A percentile compares a stretch with the other conserved stretches of the same genome.
These are phyloP conservation scores for Triangularia verruculosa DNA, from an alignment of 2,329 filamentous ascomycete species.

Conservation along the genomic window DNA sequence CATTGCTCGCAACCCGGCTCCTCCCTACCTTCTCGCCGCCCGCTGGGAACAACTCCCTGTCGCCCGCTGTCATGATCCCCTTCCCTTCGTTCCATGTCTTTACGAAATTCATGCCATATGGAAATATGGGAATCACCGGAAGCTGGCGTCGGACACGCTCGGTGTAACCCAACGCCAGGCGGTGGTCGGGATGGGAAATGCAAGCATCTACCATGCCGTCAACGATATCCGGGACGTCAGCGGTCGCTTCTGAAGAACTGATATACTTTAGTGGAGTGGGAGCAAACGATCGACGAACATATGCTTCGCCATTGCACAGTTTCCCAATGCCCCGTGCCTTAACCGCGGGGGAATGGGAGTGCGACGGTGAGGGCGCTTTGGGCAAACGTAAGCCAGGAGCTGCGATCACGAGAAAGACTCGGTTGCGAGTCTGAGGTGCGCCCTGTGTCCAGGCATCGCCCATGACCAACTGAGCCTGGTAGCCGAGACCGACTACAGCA, in stretches of 20 bases:
- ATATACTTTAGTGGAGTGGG: constrained; percentile 60
- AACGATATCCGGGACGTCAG: constrained; percentile 60
- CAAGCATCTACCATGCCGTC: constrained; percentile 62
- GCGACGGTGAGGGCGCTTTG: constrained; percentile 55
- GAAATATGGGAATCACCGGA: constrained; percentile 56
- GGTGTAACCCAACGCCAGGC: constrained; percentile 44
- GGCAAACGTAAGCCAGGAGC: constrained; percentile 63
- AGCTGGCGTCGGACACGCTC: constrained; percentile 45
- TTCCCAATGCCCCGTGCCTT: constrained; percentile 47
- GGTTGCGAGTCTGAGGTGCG: constrained; percentile 60
- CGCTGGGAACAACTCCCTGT: constrained; percentile 41
- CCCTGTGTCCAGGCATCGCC: constrained; percentile 69
- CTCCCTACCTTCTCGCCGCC: constrained; percentile 4
- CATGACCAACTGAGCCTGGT: constrained; percentile 67
- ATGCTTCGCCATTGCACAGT: constrained; percentile 57
- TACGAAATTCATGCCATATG: constrained; percentile 51
- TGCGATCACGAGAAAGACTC: constrained; percentile 70
- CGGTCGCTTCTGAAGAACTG: constrained; percentile 50
- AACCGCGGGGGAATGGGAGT: constrained; percentile 52
- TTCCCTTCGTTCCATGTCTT: constrained; percentile 42
- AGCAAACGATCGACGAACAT: constrained; percentile 49
- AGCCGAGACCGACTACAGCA: constrained; percentile 70
- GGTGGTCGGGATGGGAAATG: constrained; percentile 66
- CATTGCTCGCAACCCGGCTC: constrained; percentile 30
- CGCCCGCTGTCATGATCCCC: constrained; percentile 38